Evolutionary conservation across 495 filamentous ascomycete species (phyloP), one percentile per base, ranked within the genome.

Genomic region (Aspergillus bridgeri): DNA sequence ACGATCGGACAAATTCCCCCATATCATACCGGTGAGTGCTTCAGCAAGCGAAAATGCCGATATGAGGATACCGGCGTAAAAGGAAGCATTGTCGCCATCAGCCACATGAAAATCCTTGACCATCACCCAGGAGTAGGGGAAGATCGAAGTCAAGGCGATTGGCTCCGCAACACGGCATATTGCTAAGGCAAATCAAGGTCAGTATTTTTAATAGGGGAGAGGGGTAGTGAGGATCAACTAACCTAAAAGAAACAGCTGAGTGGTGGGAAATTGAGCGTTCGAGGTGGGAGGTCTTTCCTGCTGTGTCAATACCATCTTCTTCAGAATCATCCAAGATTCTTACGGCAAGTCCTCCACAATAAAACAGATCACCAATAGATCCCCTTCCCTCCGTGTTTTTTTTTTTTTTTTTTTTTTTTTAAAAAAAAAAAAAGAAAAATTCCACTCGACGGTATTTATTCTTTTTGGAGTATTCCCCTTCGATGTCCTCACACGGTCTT

Each of bases 71-170:
- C 92, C 91, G 53, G 90, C 90, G 60, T 84, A 92, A 73, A 93
- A 89, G 25, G 89, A 88, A 61, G 90, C 89, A 77, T 90, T 83
- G 63, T 79, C 73, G 56, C 82, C 79, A 60, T 81, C 79, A 59
- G 83, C 87, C 69, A 92, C 75, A 54, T 89, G 60, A 65, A 90
- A 89, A 61, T 87, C 79, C 68, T 84, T 86, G 64, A 91, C 85
- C 72, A 92, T 85, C 59, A 86, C 83, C 86, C 88, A 95, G 55
- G 92, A 89, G 73, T 95, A 96, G 17, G 90, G 89, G 57, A 92
- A 89, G 72, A 92, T 89, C 66, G 88, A 91, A 3, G 90, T 92
- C 59, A 95, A 81, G 45, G 91, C 90, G 57, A 96, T 90, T 6
- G 91, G 91, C 73, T 96, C 91, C 42, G 91, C 89, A 60, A 96